Evolutionary conservation across 352 stramenopile species (phyloP), one percentile per base, ranked within the genome.

Genomic region (Phytopythium ostracodes): DNA sequence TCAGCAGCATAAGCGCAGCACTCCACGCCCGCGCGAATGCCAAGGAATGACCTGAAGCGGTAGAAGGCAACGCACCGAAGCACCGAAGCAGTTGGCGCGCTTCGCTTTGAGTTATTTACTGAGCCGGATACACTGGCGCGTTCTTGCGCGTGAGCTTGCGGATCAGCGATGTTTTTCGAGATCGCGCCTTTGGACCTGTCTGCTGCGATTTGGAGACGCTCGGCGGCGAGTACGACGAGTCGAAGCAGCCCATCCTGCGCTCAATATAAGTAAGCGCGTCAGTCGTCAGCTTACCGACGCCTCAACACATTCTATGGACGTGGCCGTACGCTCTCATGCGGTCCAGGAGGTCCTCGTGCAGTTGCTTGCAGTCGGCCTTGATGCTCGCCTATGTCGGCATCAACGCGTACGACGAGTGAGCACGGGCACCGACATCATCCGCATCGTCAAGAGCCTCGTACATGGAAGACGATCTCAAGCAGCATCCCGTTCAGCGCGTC

Each of bases 401-500:
- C 50, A 54, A 35, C 56, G 55, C 42, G 58, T 38, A 46, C n/a
- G 54, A 40, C 38, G 46, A 12, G 38, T 38, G 25, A 51, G 44
- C 4, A 51, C 4, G 11, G 6, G 22, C 9, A 8, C 25, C 17
- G 38, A n/a, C 36, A 46, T 8, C 20, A 14, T 55, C 24, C 49
- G n/a, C 31, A 31, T 0, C 18, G 15, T 15, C 29, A 33, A 36
- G 12, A 56, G n/a, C 1, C n/a, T 42, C 75, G 17, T 66, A 89
- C 79, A 29, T 89, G 70, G 62, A 89, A 79, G 12, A 78, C 75
- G 38, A 87, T 69, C 42, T 81, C 77, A 14, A 90, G 60, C 14
- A 89, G 53, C 33, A 87, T 61, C 17, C 67, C 59, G 54, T 87
- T 82, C 5, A 77, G 71, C 22, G 82, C 68, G 55, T 91, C 81